These are phyloP conservation scores for Cymodocea nodosa DNA, from an alignment of 116 monocot genomes.

Conservation along the genomic window DNA sequence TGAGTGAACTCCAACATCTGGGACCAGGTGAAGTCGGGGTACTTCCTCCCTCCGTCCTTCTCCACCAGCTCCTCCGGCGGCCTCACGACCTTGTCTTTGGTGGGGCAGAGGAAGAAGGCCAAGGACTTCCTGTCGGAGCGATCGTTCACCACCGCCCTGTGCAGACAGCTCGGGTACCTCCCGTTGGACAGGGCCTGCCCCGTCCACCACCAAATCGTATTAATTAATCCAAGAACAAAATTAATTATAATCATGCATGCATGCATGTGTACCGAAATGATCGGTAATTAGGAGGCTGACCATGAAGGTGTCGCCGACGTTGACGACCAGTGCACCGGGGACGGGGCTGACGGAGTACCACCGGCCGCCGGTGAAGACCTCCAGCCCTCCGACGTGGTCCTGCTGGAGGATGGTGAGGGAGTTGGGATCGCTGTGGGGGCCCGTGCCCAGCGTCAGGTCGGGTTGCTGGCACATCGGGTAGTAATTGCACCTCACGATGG, in stretches of 20 bases:
- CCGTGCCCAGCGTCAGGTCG: slow-evolving; percentile 63
- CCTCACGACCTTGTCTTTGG: slow-evolving; percentile 39
- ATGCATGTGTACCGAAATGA: no score
- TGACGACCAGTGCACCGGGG: slow-evolving; percentile 42
- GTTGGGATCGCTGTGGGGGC: slow-evolving; percentile 74
- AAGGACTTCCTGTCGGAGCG: slow-evolving; percentile 46
- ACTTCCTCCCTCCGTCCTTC: slow-evolving; percentile 20
- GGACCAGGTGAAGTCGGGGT: slow-evolving; percentile 90
- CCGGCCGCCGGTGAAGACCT: slow-evolving; percentile 34
- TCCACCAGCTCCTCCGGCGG: slow-evolving; percentile 35
- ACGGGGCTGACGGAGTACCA: slow-evolving; percentile 46
- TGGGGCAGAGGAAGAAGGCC: slow-evolving; percentile 80
- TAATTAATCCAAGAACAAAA: no score
- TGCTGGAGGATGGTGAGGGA: slow-evolving; percentile 60
- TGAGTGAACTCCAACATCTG: slow-evolving; percentile 66
- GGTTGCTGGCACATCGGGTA: slow-evolving; percentile 74
- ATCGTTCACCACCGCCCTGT: slow-evolving; percentile 77
- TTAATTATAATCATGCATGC: no score
- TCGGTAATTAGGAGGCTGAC: slow-evolving; percentile 1
- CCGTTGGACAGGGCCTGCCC: slow-evolving; percentile 75
- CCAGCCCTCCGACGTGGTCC: slow-evolving; percentile 55
- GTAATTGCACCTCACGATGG: slow-evolving; percentile 76
- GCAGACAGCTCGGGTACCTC: slow-evolving; percentile 83
- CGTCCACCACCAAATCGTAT: neutral
- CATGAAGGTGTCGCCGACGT: slow-evolving; percentile 86